phyloP scores from a whole-genome alignment of 1,284 basidiomycete genomes.

The Sporisorium graminicola region DNA sequence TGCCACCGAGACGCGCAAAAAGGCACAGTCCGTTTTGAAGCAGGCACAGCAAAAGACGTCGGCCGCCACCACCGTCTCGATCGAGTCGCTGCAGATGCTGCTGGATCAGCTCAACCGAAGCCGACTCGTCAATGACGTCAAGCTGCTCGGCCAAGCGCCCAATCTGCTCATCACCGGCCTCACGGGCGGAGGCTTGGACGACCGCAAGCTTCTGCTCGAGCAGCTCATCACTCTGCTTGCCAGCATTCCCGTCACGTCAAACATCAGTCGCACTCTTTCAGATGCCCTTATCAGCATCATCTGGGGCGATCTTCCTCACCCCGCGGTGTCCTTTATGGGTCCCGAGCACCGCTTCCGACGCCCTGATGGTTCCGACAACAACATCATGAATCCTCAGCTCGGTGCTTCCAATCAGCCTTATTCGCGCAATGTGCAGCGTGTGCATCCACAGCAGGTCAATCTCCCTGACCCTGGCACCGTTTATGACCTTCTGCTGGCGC shows the following conservation, averaged over 20 bases:
- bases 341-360: conserved; percentile 57
- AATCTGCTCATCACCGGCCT: conserved; percentile 26
- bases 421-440: conserved; percentile 43
- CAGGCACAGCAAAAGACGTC: conserved; percentile 24
- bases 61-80: conserved; percentile 3
- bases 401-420: conserved; percentile 71
- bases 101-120: conserved; percentile 36
- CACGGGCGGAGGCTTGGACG: conserved; percentile 47
- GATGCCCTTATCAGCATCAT: conserved; percentile 50
- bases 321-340: conserved; percentile 78
- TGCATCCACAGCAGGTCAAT: conserved; percentile 38
- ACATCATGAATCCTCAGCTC: conserved; percentile 77
- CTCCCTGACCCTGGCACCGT: conserved; percentile 51
- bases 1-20: conserved; percentile 23
- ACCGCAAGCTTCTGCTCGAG: conserved; percentile 61
- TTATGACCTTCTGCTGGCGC: conserved; percentile 43
- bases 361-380: conserved; percentile 75
- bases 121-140: conserved; percentile 39
- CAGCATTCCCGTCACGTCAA: conserved; percentile 47
- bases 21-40: conserved; percentile 18
- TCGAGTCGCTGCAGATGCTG: conserved; percentile 26
- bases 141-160: conserved; percentile 41
- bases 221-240: conserved; percentile 54
- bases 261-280: conserved; percentile 36
- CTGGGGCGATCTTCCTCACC: conserved; percentile 77